A percentile compares a stretch with the other conserved stretches of the same genome.
phyloP scores from a whole-genome alignment of 139 green algal species.

The Astrephomene gubernaculifera region DNA sequence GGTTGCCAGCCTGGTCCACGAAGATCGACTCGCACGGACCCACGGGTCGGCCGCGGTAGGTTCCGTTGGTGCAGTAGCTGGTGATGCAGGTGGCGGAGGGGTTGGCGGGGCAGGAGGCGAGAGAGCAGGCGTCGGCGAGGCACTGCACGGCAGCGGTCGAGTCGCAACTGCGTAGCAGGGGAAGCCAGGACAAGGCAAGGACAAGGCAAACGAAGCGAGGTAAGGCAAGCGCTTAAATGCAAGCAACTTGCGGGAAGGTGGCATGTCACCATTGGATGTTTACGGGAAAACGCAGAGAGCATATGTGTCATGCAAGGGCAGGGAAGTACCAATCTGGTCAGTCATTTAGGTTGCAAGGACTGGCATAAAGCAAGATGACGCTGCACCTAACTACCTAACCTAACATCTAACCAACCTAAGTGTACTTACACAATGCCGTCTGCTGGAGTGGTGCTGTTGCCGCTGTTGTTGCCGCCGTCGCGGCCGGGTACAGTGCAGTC shows the following conservation, averaged over 20 bases:
- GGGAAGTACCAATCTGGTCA: too few relatives aligned
- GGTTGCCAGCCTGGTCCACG: neutral
- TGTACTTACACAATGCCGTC: neutral
- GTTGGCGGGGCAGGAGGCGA: neutral
- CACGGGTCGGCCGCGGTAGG: neutral
- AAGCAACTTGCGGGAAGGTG: too few relatives aligned
- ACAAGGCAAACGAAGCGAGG: neutral
- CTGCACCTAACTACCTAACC: too few relatives aligned
- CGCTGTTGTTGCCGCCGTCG: neutral
- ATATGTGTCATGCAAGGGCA: too few relatives aligned
- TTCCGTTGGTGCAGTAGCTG: constrained; percentile 1
- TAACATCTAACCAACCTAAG: too few relatives aligned
- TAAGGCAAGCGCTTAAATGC: too few relatives aligned
- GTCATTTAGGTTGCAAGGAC: too few relatives aligned
- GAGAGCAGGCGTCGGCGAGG: constrained; percentile 17
- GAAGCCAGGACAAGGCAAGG: too few relatives aligned
- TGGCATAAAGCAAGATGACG: too few relatives aligned
- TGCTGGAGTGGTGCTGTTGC: neutral
- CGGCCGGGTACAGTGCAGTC: neutral
- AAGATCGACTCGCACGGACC: constrained; percentile 8
- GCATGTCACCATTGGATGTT: too few relatives aligned
- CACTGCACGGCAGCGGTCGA: neutral
- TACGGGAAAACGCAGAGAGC: too few relatives aligned
- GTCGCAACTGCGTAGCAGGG: neutral
- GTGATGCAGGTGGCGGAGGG: neutral